Conservation (phyloP, 1,139 yeast species). For the Kodamaea alishanica region DNA sequence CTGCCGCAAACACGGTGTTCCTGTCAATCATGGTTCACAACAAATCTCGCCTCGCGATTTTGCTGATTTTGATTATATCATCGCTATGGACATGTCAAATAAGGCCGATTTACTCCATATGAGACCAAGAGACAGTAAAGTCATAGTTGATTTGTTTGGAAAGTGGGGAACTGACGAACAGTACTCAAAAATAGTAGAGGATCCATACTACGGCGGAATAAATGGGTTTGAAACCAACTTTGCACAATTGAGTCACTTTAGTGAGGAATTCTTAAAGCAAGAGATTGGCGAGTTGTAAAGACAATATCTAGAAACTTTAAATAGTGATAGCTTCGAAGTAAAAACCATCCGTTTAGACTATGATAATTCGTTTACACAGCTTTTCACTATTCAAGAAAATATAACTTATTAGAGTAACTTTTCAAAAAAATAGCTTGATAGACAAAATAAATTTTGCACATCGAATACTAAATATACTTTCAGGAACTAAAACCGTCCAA, state of each 20-base stretch:
- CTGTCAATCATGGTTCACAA: constrained; percentile 73
- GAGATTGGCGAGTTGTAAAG: constrained; percentile 32
- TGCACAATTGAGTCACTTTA: constrained; percentile 69
- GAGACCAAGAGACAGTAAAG: constrained; percentile 53
- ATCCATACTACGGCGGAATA: constrained; percentile 88
- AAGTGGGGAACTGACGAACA: constrained; percentile 56
- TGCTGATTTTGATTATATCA: constrained; percentile 68
- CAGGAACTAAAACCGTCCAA: no score
- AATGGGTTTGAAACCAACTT: constrained; percentile 80
- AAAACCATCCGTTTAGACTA: no score
- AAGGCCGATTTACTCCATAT: constrained; percentile 54
- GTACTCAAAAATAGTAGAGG: constrained; percentile 62
- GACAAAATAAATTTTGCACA: no score
- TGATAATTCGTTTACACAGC: no score
- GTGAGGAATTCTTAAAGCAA: constrained; percentile 55
- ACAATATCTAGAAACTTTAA: background rate
- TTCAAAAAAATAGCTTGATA: no score
- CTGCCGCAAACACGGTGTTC: constrained; percentile 69
- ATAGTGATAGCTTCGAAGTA: background rate
- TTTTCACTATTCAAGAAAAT: no score
- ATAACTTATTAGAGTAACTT: no score
- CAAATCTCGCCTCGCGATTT: constrained; percentile 60
- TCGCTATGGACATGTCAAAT: constrained; percentile 82
- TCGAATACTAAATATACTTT: no score
- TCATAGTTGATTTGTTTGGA: constrained; percentile 67